A percentile compares a stretch with the other conserved stretches of the same genome.
Evolutionary conservation across 345 rosid species (phyloP).

Genomic region (Garcia nutans): DNA sequence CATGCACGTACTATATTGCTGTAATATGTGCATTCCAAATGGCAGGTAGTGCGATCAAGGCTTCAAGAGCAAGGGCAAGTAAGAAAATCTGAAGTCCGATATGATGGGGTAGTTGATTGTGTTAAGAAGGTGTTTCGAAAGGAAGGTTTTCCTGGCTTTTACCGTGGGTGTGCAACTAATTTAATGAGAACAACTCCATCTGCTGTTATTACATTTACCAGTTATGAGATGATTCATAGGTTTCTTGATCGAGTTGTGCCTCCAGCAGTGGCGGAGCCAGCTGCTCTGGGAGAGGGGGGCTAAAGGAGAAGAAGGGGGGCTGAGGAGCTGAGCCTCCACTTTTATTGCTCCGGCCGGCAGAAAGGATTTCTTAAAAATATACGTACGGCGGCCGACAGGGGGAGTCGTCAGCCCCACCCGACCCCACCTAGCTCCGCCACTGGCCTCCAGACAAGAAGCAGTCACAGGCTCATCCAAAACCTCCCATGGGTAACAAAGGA

Average conservation of each 20-base stretch:
- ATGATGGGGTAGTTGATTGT: slow-evolving; percentile 71
- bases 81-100: slow-evolving; percentile 46
- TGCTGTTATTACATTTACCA: slow-evolving; percentile 78
- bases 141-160: slow-evolving; percentile 72
- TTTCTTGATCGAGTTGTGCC: slow-evolving; percentile 34
- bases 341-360: too few species aligned
- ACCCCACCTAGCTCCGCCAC: too few species aligned
- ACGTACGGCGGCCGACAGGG: too few species aligned
- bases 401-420: too few species aligned
- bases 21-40: not conserved
- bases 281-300: too few species aligned
- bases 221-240: slow-evolving; percentile 73
- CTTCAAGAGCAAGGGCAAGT: slow-evolving; percentile 94
- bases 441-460: slow-evolving; percentile 39
- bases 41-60: slow-evolving; percentile 80
- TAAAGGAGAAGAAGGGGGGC: too few species aligned
- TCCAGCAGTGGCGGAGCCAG: too few species aligned
- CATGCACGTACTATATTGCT: not conserved
- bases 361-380: too few species aligned
- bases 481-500: slow-evolving; percentile 24
- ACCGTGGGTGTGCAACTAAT: slow-evolving; percentile 86
- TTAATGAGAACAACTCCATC: slow-evolving; percentile 81
- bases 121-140: slow-evolving; percentile 61
- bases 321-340: too few species aligned
- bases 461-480: slow-evolving; percentile 29